Evolutionary conservation across 805 yeast genomes (phyloP).

Genomic region (Torulaspora gathmanii): DNA sequence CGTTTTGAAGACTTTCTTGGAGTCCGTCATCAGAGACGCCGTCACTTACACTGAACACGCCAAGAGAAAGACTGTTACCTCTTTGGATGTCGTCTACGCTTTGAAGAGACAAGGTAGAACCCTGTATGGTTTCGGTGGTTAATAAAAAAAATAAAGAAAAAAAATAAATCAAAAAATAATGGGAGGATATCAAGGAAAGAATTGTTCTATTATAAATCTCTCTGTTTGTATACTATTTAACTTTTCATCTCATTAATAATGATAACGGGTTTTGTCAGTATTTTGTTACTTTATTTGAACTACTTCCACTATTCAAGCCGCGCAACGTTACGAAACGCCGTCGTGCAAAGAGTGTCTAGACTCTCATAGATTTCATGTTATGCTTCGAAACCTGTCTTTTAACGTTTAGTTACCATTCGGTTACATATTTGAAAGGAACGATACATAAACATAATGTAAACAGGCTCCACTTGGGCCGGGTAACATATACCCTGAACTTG

Average conservation of each 20-base stretch:
- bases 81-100: constrained; percentile 97
- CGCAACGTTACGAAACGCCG: neutral
- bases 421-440: too few species aligned
- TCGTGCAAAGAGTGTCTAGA: neutral
- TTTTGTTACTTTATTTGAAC: neutral
- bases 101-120: constrained; percentile 99
- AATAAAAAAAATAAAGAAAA: constrained; percentile 30
- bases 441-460: too few species aligned
- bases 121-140: constrained; percentile 99
- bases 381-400: too few species aligned
- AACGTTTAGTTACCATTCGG: too few species aligned
- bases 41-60: constrained; percentile 99
- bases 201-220: constrained; percentile 3
- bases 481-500: too few species aligned
- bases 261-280: constrained; percentile 5
- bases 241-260: constrained; percentile 3
- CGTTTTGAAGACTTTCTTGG: constrained; percentile 92
- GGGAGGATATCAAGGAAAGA: constrained; percentile 4
- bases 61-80: constrained; percentile 99
- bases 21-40: constrained; percentile 97
- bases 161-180: constrained; percentile 1
- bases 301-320: too few species aligned
- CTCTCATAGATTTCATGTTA: neutral
- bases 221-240: constrained; percentile 7
- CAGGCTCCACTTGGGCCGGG: too few species aligned